These are phyloP conservation scores for Cryptococcus sp. DNA, from an alignment of 1,284 basidiomycete genomes.

Conservation along the genomic window DNA sequence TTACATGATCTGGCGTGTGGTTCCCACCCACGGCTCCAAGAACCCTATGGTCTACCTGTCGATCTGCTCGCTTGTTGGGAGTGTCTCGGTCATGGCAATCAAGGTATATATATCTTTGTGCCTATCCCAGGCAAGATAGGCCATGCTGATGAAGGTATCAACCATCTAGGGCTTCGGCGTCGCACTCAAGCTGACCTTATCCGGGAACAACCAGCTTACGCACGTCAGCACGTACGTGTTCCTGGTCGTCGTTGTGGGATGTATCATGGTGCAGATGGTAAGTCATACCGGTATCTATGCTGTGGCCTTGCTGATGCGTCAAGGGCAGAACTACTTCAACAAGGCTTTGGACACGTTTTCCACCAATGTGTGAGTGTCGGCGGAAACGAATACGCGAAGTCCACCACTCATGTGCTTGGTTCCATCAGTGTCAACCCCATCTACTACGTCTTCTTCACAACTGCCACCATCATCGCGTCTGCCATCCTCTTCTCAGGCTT, in stretches of 20 bases:
- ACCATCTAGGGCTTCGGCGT: slow-evolving; percentile 73
- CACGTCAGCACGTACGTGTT: slow-evolving; percentile 95
- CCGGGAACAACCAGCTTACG: slow-evolving; percentile 92
- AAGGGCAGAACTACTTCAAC: slow-evolving; percentile 83
- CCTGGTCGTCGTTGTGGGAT: slow-evolving; percentile 73
- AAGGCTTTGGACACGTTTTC: slow-evolving; percentile 96
- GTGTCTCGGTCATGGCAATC: slow-evolving; percentile 78
- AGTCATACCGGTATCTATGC: slow-evolving; percentile 4
- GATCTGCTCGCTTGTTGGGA: slow-evolving; percentile 98
- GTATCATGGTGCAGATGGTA: slow-evolving; percentile 88
- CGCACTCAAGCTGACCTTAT: slow-evolving; percentile 89
- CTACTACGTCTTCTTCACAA: slow-evolving; percentile 99
- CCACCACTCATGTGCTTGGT: slow-evolving; percentile 15
- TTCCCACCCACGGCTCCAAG: slow-evolving; percentile 80
- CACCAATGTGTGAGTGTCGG: slow-evolving; percentile 81
- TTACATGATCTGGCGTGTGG: slow-evolving; percentile 82
- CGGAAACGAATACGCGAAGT: background rate
- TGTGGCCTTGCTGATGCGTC: background rate
- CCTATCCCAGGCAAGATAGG: no score
- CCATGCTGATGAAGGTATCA: slow-evolving; percentile 46
- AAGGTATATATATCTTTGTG: slow-evolving; percentile 27
- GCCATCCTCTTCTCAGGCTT: slow-evolving; percentile 96
- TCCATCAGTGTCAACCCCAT: slow-evolving; percentile 85
- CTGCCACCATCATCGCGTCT: slow-evolving; percentile 88
- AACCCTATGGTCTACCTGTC: slow-evolving; percentile 89